A percentile compares a stretch with the other conserved stretches of the same genome.
phyloP scores from a whole-genome alignment of 2,329 filamentous ascomycete genomes.

The Pyrenophora seminiperda region DNA sequence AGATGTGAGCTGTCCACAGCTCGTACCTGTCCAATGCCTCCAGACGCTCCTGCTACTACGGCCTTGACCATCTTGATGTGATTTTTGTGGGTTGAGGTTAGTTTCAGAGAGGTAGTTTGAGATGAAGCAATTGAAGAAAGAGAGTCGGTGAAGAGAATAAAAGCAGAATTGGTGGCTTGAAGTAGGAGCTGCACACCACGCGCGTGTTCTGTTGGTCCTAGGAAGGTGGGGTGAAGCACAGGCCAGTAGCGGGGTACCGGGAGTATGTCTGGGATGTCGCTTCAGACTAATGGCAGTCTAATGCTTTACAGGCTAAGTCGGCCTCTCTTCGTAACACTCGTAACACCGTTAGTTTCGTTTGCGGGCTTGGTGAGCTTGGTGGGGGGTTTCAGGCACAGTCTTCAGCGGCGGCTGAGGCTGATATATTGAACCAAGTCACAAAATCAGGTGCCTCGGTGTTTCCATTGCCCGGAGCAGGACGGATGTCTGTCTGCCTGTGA shows the following conservation, averaged over 20 bases:
- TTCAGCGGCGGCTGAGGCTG: background rate
- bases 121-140: constrained; percentile 25
- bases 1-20: constrained; percentile 25
- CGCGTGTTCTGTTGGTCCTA: constrained; percentile 33
- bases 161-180: constrained; percentile 24
- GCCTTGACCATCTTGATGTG: constrained; percentile 47
- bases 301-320: constrained; percentile 4
- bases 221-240: constrained; percentile 34
- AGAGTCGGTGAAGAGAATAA: constrained; percentile 22
- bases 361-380: constrained; percentile 6
- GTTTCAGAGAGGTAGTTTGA: constrained; percentile 12
- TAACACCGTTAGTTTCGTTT: constrained; percentile 8
- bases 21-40: constrained; percentile 93
- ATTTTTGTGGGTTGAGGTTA: constrained; percentile 21
- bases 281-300: constrained; percentile 8
- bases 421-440: background rate
- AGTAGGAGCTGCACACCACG: constrained; percentile 36
- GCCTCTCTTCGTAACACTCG: constrained; percentile 4
- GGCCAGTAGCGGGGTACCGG: constrained; percentile 35
- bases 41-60: constrained; percentile 88
- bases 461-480: constrained; percentile 4
- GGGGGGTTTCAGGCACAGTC: background rate
- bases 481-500: constrained; percentile 6
- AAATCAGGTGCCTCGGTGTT: constrained; percentile 7
- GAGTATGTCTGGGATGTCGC: constrained; percentile 20